phyloP scores from a whole-genome alignment of 768 basidiomycete genomes.

The Kwoniella heveanensis region DNA sequence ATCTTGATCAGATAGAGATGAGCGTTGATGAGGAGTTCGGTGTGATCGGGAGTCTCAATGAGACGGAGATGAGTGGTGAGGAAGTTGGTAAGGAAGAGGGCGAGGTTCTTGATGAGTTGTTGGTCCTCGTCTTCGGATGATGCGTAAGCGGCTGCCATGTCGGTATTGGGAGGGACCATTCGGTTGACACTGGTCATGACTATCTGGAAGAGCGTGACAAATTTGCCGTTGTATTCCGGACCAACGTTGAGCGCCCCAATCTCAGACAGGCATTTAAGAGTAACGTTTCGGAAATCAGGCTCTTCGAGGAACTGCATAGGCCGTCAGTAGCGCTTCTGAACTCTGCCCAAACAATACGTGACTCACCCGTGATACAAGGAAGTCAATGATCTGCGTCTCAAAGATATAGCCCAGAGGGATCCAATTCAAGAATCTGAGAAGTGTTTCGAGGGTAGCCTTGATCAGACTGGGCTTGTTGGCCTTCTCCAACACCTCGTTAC shows the following conservation, averaged over 20 bases:
- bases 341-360: background rate
- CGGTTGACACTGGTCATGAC: constrained; percentile 97
- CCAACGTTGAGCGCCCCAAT: constrained; percentile 93
- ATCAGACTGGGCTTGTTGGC: constrained; percentile 95
- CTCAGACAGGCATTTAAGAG: constrained; percentile 93
- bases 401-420: constrained; percentile 99
- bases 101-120: constrained; percentile 93
- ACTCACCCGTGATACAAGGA: constrained; percentile 82
- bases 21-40: constrained; percentile 90
- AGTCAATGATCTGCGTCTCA: constrained; percentile 94
- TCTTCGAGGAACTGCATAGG: constrained; percentile 83
- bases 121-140: constrained; percentile 89
- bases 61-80: constrained; percentile 87
- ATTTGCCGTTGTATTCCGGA: constrained; percentile 96
- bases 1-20: constrained; percentile 98
- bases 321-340: constrained; percentile 11
- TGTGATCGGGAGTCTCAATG: constrained; percentile 88
- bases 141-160: constrained; percentile 84
- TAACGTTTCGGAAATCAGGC: constrained; percentile 94
- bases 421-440: constrained; percentile 96
- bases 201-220: constrained; percentile 94
- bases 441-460: constrained; percentile 89
- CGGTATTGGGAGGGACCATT: constrained; percentile 93
- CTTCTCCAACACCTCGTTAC: constrained; percentile 93
- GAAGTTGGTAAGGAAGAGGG: constrained; percentile 97